These are phyloP conservation scores for Moesziomyces globuligerus DNA, from an alignment of 1,284 basidiomycete species.

Conservation along the genomic window DNA sequence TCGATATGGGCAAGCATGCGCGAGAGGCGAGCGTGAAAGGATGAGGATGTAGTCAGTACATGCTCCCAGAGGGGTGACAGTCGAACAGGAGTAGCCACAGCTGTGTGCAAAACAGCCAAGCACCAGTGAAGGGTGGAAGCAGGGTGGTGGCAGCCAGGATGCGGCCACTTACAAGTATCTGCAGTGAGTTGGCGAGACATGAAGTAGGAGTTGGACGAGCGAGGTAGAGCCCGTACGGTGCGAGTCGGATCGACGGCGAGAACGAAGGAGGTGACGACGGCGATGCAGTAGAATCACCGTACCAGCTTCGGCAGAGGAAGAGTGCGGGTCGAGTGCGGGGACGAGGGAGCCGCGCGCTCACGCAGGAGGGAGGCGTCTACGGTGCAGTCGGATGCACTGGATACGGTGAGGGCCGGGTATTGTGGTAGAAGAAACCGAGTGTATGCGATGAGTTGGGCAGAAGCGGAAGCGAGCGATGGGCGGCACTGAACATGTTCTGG, in stretches of 20 bases:
- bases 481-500: conserved; percentile 49
- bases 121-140: no score
- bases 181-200: conserved; percentile 47
- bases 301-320: conserved; percentile 7
- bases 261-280: neutral
- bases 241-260: neutral
- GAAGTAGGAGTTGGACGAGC: conserved; percentile 29
- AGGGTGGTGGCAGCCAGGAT: neutral
- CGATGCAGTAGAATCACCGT: conserved; percentile 4
- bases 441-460: conserved; percentile 52
- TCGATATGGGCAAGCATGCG: neutral
- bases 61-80: no score
- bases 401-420: conserved; percentile 28
- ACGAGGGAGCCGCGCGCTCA: conserved; percentile 5
- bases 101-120: no score
- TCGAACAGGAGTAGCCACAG: no score
- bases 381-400: conserved; percentile 20
- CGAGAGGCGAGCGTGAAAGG: no score
- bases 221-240: conserved; percentile 11
- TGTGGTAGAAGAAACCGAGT: conserved; percentile 49
- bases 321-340: conserved; percentile 5
- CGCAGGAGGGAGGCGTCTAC: conserved; percentile 20
- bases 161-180: conserved; percentile 39
- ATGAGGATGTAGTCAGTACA: no score
- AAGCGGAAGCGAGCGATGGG: conserved; percentile 48